Conservation (phyloP, 2,329 filamentous ascomycete genomes). For the Macroventuria anomochaeta region DNA sequence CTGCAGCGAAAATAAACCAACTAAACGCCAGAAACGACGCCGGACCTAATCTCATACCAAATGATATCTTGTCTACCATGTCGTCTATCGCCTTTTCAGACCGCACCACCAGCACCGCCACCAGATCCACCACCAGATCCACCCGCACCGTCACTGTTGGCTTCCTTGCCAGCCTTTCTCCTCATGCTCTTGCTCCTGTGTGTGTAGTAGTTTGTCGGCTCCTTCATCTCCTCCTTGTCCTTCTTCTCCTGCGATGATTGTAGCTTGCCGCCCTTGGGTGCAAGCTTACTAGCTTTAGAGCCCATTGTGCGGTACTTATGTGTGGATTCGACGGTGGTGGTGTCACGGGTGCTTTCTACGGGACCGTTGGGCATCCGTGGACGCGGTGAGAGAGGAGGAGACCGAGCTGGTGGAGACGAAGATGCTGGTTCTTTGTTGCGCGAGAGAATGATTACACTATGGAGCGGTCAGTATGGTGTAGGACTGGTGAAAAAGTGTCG, state of each 20-base stretch:
- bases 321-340: not conserved
- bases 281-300: conserved; percentile 37
- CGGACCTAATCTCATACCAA: not conserved
- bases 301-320: conserved; percentile 31
- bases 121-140: conserved; percentile 8
- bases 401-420: conserved; percentile 9
- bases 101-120: conserved; percentile 17
- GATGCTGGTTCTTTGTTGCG: conserved; percentile 18
- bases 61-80: not conserved
- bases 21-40: not conserved
- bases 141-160: conserved; percentile 12
- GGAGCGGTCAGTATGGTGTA: not conserved
- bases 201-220: conserved; percentile 44
- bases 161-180: conserved; percentile 37
- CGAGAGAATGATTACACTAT: conserved; percentile 29
- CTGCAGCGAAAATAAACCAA: not conserved
- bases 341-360: not conserved
- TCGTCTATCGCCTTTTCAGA: not conserved
- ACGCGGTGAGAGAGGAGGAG: not conserved
- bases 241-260: conserved; percentile 28
- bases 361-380: not conserved
- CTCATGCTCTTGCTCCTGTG: conserved; percentile 44
- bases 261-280: conserved; percentile 26
- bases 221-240: conserved; percentile 46
- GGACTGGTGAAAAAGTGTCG: not conserved